phyloP scores from a whole-genome alignment of 2,329 filamentous ascomycete species.

The Ophidiomyces ophidiicola region DNA sequence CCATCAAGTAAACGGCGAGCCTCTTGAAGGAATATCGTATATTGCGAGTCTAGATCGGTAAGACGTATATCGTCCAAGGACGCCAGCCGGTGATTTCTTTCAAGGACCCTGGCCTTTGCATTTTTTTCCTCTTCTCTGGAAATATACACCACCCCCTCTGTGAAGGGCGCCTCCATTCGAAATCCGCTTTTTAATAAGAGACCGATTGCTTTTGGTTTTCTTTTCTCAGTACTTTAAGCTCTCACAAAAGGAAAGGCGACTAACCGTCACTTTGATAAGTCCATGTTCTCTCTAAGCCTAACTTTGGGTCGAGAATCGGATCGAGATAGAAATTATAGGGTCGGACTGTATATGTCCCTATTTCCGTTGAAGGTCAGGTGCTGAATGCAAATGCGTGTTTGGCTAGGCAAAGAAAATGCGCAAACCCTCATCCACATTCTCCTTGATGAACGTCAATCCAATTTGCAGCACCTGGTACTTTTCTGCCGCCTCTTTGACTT shows the following conservation, averaged over 20 bases:
- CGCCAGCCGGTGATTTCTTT: constrained; percentile 28
- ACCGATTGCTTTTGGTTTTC: constrained; percentile 38
- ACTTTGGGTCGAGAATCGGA: constrained; percentile 41
- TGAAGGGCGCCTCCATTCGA: constrained; percentile 45
- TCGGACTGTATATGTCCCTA: constrained; percentile 44
- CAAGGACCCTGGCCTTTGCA: constrained; percentile 35
- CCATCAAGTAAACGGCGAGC: constrained; percentile 35
- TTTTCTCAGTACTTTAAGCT: not conserved
- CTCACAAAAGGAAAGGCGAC: constrained; percentile 10
- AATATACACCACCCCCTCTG: constrained; percentile 48
- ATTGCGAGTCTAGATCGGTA: constrained; percentile 41
- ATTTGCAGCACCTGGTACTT: constrained; percentile 54
- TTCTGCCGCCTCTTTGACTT: constrained; percentile 49
- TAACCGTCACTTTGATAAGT: constrained; percentile 44
- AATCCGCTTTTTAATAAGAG: constrained; percentile 50
- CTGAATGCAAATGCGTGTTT: too few species aligned
- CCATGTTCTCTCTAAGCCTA: constrained; percentile 50
- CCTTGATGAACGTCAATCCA: constrained; percentile 53
- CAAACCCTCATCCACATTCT: constrained; percentile 41
- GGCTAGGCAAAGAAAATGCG: not conserved
- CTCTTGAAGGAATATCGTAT: constrained; percentile 40
- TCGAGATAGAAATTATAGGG: constrained; percentile 55
- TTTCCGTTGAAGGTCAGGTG: constrained; percentile 3
- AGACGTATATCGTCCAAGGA: constrained; percentile 36
- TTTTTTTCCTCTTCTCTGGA: constrained; percentile 46